These are phyloP conservation scores for Piper longum DNA, from an alignment of 164 flowering plant species.

Conservation along the genomic window DNA sequence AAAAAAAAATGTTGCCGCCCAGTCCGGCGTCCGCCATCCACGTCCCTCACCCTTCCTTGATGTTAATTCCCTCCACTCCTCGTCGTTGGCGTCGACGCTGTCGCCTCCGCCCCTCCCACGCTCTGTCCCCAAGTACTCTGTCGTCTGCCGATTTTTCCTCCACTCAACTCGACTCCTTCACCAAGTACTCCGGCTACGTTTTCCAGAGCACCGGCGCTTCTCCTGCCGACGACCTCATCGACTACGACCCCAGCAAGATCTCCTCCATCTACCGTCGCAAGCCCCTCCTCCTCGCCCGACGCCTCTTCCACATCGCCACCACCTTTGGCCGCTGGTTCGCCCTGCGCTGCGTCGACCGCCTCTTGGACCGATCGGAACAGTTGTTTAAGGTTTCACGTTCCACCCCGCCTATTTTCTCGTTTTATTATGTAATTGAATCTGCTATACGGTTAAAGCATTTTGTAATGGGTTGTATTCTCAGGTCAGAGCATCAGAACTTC, in stretches of 20 bases:
- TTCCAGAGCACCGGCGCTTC: slow-evolving; percentile 32
- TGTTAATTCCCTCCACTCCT: too few species aligned
- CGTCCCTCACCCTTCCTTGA: too few species aligned
- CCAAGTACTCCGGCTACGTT: slow-evolving; percentile 73
- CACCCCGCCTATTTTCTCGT: neutral
- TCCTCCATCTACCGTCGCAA: slow-evolving; percentile 38
- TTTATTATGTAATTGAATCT: neutral
- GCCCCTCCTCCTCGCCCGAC: slow-evolving; percentile 53
- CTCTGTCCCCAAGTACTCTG: too few species aligned
- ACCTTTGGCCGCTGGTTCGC: slow-evolving; percentile 71
- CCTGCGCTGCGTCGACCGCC: slow-evolving; percentile 37
- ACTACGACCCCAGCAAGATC: slow-evolving; percentile 40
- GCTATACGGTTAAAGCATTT: neutral
- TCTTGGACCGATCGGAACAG: slow-evolving; percentile 41
- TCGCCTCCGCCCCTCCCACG: too few species aligned
- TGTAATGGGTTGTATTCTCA: slow-evolving; percentile 14
- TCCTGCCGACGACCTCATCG: slow-evolving; percentile 41
- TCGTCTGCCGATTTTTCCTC: too few species aligned
- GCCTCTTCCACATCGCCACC: slow-evolving; percentile 48
- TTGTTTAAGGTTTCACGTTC: slow-evolving; percentile 62
- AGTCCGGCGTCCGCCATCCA: too few species aligned
- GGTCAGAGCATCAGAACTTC: slow-evolving; percentile 89
- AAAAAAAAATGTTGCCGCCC: too few species aligned
- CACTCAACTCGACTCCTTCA: slow-evolving; percentile 46
- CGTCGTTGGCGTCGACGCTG: too few species aligned